Conservation (phyloP, 768 basidiomycete species). For the Floccularia luteovirens region DNA sequence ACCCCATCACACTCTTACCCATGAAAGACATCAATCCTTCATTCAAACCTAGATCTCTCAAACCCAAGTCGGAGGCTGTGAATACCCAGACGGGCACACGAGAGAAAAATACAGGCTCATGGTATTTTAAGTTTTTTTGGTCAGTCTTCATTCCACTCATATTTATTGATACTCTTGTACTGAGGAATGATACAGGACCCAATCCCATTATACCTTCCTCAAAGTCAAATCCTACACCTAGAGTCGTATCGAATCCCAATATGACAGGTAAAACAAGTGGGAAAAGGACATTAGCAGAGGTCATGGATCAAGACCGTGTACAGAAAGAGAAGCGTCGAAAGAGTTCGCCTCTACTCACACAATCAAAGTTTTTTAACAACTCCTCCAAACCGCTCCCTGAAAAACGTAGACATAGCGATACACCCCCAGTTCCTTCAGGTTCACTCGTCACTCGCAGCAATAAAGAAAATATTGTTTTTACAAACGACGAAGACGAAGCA, state of each 20-base stretch:
- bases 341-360: conserved; percentile 14
- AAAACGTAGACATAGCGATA: conserved; percentile 13
- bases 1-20: conserved; percentile 59
- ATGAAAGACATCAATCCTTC: conserved; percentile 77
- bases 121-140: conserved; percentile 61
- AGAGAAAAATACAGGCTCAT: conserved; percentile 39
- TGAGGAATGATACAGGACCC: conserved; percentile 21
- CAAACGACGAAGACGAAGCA: conserved; percentile 19
- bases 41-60: conserved; percentile 47
- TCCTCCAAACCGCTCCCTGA: conserved; percentile 1
- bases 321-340: conserved; percentile 40
- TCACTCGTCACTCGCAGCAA: conserved; percentile 25
- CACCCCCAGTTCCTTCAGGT: conserved; percentile 15
- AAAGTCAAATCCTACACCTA: conserved; percentile 8
- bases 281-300: conserved; percentile 65
- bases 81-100: conserved; percentile 19
- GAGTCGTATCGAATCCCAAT: conserved; percentile 12
- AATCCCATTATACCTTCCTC: conserved; percentile 31
- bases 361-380: conserved; percentile 31
- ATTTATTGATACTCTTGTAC: not conserved
- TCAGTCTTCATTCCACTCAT: conserved; percentile 17
- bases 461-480: conserved; percentile 35
- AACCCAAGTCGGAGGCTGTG: conserved; percentile 20
- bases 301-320: conserved; percentile 58
- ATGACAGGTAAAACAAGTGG: conserved; percentile 57